These are phyloP conservation scores for Dendrocalamus latiflorus DNA, from an alignment of 202 grass and related monocot genomes.

Conservation along the genomic window DNA sequence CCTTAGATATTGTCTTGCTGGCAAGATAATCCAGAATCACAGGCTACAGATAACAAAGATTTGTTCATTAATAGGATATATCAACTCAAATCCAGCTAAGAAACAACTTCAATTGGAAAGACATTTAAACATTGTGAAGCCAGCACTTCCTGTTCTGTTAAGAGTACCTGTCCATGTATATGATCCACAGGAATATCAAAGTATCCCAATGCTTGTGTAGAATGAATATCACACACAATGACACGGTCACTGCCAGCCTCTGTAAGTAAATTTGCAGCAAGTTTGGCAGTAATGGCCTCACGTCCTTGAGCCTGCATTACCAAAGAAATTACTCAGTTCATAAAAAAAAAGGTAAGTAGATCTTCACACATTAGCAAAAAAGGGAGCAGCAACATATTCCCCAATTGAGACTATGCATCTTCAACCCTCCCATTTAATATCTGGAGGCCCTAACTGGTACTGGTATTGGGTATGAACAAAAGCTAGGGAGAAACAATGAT, in stretches of 20 bases:
- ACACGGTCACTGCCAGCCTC: constrained; percentile 83
- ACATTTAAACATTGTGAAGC: not conserved
- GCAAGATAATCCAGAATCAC: constrained; percentile 93
- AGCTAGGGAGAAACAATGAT: not conserved
- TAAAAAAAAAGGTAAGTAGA: not conserved
- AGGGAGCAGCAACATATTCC: not conserved
- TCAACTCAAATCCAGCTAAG: not conserved
- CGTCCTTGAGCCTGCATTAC: constrained; percentile 70
- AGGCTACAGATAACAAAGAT: constrained; percentile 52
- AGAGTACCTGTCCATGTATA: constrained; percentile 71
- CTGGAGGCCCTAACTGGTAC: not conserved
- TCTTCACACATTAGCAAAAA: not conserved
- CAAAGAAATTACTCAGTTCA: constrained; percentile 5
- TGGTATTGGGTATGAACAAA: not conserved
- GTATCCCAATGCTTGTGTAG: constrained; percentile 89
- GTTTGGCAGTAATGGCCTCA: constrained; percentile 84
- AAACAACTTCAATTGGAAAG: not conserved
- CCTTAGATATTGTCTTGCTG: constrained; percentile 79
- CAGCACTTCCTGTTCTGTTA: not conserved
- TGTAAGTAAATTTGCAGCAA: constrained; percentile 92
- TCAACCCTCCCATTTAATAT: not conserved
- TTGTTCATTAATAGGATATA: not conserved
- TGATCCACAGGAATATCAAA: constrained; percentile 97
- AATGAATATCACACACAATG: constrained; percentile 94
- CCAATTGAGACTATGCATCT: not conserved